Percentiles rank a stretch among this genome's conserved stretches.
Conservation (phyloP, 2,329 filamentous ascomycete species). For the Cladosporium sphaerospermum region DNA sequence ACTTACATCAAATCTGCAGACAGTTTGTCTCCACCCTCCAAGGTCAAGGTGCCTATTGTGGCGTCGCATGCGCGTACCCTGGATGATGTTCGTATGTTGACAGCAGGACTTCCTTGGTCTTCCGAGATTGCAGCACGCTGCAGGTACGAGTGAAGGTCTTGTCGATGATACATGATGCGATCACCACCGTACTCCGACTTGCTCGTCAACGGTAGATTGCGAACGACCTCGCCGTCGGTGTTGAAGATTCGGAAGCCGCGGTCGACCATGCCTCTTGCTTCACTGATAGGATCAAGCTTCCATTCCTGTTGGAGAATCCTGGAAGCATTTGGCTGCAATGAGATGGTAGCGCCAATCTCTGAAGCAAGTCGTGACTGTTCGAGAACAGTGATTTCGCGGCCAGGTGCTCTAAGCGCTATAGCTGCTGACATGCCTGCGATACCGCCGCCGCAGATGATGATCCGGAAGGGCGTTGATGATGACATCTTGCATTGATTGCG, state of each 20-base stretch:
- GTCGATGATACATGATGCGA: slow-evolving; percentile 37
- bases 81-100: slow-evolving; percentile 22
- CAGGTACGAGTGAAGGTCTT: slow-evolving; percentile 35
- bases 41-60: slow-evolving; percentile 24
- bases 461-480: slow-evolving; percentile 25
- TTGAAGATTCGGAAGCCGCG: slow-evolving; percentile 33
- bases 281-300: slow-evolving; percentile 10
- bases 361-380: slow-evolving; percentile 26
- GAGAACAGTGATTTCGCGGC: slow-evolving; percentile 30
- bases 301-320: slow-evolving; percentile 22
- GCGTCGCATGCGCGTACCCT: slow-evolving; percentile 22
- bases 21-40: slow-evolving; percentile 29
- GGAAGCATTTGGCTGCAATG: slow-evolving; percentile 38
- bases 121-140: slow-evolving; percentile 21
- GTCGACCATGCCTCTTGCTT: slow-evolving; percentile 32
- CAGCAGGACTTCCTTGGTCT: slow-evolving; percentile 22
- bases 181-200: slow-evolving; percentile 33
- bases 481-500: slow-evolving; percentile 15
- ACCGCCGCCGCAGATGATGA: slow-evolving; percentile 30
- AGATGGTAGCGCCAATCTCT: slow-evolving; percentile 39
- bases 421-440: slow-evolving; percentile 28
- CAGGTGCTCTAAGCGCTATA: slow-evolving; percentile 32
- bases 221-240: slow-evolving; percentile 27
- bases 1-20: slow-evolving; percentile 27
- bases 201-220: slow-evolving; percentile 27